These are phyloP conservation scores for Mycena belliarum DNA, from an alignment of 768 basidiomycete genomes.

Conservation along the genomic window DNA sequence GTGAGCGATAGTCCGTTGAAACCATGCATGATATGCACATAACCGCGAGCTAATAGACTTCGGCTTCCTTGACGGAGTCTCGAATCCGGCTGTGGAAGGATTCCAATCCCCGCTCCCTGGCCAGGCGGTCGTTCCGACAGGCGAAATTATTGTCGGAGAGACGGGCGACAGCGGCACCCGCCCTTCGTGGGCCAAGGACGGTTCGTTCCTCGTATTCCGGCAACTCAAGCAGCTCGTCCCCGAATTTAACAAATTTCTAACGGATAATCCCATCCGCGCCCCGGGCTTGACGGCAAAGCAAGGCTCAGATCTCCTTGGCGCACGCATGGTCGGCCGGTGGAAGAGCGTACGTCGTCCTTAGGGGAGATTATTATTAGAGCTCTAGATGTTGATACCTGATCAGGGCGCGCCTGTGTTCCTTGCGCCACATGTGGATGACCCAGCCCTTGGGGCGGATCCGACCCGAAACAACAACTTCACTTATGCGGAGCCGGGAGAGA, in stretches of 20 bases:
- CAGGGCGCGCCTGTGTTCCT: conserved; percentile 24
- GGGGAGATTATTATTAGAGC: too few relatives aligned
- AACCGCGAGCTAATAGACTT: conserved; percentile 20
- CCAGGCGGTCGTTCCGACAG: conserved; percentile 17
- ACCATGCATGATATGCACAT: too few relatives aligned
- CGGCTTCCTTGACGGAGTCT: conserved; percentile 26
- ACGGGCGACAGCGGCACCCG: conserved; percentile 21
- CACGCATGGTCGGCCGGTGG: conserved; percentile 36
- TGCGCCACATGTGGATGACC: conserved; percentile 18
- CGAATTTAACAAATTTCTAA: conserved; percentile 30
- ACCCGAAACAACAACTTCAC: conserved; percentile 15
- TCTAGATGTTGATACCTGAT: not conserved
- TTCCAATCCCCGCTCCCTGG: conserved; percentile 16
- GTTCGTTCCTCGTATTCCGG: conserved; percentile 36
- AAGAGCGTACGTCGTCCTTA: conserved; percentile 23
- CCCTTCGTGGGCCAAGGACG: conserved; percentile 29
- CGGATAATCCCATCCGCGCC: conserved; percentile 15
- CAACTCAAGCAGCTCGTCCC: conserved; percentile 36
- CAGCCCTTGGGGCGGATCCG: conserved; percentile 10
- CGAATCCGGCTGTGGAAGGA: conserved; percentile 19
- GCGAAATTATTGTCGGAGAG: conserved; percentile 28
- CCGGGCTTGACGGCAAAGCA: conserved; percentile 22
- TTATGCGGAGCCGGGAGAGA: conserved; percentile 5
- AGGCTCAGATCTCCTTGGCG: conserved; percentile 30
- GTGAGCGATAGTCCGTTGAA: conserved; percentile 24